Conservation (phyloP, 768 basidiomycete genomes). For the Amanita fuliginea region DNA sequence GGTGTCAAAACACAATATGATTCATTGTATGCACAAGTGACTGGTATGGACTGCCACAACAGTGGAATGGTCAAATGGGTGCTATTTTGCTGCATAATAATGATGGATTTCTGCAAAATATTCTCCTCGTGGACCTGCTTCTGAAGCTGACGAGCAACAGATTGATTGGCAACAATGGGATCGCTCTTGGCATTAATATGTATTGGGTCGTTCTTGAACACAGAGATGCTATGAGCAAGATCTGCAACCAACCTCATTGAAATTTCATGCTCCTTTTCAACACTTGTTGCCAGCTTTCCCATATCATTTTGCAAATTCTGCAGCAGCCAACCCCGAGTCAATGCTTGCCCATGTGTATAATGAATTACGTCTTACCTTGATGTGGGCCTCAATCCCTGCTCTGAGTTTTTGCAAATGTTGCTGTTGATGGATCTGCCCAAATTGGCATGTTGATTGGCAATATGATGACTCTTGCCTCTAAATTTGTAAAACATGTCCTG, state of each 20-base stretch:
- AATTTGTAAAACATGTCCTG: slow-evolving; percentile 90
- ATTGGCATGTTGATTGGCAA: slow-evolving; percentile 95
- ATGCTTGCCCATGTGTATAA: not conserved
- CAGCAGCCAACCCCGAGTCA: not conserved
- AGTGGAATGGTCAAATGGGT: slow-evolving; percentile 91
- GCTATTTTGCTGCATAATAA: slow-evolving; percentile 97
- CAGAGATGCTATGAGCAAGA: slow-evolving; percentile 76
- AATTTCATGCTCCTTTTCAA: slow-evolving; percentile 87
- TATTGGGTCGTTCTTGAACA: slow-evolving; percentile 94
- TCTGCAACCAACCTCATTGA: slow-evolving; percentile 82
- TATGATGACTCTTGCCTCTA: slow-evolving; percentile 84
- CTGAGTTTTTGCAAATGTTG: slow-evolving; percentile 92
- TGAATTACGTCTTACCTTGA: slow-evolving; percentile 52
- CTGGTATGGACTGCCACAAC: slow-evolving; percentile 84
- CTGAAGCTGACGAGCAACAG: slow-evolving; percentile 70
- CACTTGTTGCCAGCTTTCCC: slow-evolving; percentile 79
- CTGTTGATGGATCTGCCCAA: slow-evolving; percentile 93
- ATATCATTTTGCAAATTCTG: slow-evolving; percentile 94
- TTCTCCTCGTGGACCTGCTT: slow-evolving; percentile 98
- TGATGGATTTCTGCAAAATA: slow-evolving; percentile 90
- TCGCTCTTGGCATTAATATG: slow-evolving; percentile 68
- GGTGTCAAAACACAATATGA: slow-evolving; percentile 89
- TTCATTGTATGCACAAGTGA: slow-evolving; percentile 79
- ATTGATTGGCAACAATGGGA: slow-evolving; percentile 66
- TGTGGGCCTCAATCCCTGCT: slow-evolving; percentile 93